phyloP scores from a whole-genome alignment of 371 early-diverging fungal species.

The Lichtheimia ornata region DNA sequence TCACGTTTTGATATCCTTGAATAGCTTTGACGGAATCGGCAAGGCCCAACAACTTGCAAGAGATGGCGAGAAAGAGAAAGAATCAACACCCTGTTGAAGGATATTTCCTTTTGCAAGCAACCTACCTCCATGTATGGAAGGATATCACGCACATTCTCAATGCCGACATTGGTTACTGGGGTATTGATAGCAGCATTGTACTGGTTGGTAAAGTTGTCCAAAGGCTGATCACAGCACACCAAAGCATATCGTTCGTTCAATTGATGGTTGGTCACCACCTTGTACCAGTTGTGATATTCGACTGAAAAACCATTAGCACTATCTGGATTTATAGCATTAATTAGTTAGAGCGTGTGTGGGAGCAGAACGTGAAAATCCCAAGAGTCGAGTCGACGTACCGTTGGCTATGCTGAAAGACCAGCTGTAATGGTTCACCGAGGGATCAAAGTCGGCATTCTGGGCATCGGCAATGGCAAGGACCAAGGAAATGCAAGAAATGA shows the following conservation, averaged over 20 bases:
- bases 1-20: slow-evolving; percentile 15
- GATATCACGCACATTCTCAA: slow-evolving; percentile 9
- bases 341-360: background rate
- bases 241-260: slow-evolving; percentile 22
- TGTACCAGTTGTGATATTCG: slow-evolving; percentile 26
- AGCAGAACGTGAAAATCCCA: background rate
- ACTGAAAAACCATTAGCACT: slow-evolving; percentile 18
- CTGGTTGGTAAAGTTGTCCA: slow-evolving; percentile 3
- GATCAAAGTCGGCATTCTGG: slow-evolving; percentile 17
- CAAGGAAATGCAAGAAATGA: background rate
- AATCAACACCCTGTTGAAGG: background rate
- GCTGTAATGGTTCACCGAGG: slow-evolving; percentile 15
- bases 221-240: slow-evolving; percentile 23
- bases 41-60: slow-evolving; percentile 17
- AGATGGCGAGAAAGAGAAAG: background rate
- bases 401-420: slow-evolving; percentile 9
- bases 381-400: slow-evolving; percentile 1
- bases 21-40: slow-evolving; percentile 14
- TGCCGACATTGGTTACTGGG: slow-evolving; percentile 17
- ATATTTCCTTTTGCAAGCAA: background rate
- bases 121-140: slow-evolving; percentile 26
- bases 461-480: background rate
- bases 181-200: slow-evolving; percentile 20
- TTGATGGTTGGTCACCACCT: slow-evolving; percentile 22
- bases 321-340: slow-evolving; percentile 4